phyloP scores from a whole-genome alignment of 495 filamentous ascomycete genomes.

The Pyrenopolyporus hunteri region DNA sequence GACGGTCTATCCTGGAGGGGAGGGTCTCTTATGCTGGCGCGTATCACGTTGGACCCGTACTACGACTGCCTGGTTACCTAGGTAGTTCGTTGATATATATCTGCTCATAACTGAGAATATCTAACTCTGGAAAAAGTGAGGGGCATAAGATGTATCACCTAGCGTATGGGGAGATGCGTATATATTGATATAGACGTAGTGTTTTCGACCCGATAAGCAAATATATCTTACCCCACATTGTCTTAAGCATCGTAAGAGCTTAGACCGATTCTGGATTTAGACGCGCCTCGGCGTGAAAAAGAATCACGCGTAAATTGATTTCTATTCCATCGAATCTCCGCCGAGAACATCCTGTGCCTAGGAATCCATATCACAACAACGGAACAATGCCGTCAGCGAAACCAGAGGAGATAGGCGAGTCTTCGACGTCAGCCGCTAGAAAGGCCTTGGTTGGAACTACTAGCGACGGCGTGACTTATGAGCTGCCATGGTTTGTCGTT shows the following conservation, averaged over 20 bases:
- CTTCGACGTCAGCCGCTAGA: constrained; percentile 74
- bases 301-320: constrained; percentile 46
- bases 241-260: background rate
- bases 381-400: constrained; percentile 49
- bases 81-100: background rate
- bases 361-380: background rate
- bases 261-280: constrained; percentile 10
- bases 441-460: constrained; percentile 69
- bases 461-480: constrained; percentile 71
- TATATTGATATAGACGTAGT: background rate
- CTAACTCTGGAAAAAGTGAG: background rate
- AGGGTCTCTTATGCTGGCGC: background rate
- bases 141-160: background rate
- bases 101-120: background rate
- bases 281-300: constrained; percentile 26
- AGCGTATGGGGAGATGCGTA: no score
- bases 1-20: background rate
- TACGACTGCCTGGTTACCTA: no score
- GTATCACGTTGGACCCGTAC: constrained; percentile 10
- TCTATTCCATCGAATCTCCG: background rate
- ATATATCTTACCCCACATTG: background rate
- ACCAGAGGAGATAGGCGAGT: constrained; percentile 64
- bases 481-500: constrained; percentile 83
- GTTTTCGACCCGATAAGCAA: background rate
- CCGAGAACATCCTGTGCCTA: background rate